phyloP scores from a whole-genome alignment of 352 stramenopile genomes.

The Phytophthora nicotianae region DNA sequence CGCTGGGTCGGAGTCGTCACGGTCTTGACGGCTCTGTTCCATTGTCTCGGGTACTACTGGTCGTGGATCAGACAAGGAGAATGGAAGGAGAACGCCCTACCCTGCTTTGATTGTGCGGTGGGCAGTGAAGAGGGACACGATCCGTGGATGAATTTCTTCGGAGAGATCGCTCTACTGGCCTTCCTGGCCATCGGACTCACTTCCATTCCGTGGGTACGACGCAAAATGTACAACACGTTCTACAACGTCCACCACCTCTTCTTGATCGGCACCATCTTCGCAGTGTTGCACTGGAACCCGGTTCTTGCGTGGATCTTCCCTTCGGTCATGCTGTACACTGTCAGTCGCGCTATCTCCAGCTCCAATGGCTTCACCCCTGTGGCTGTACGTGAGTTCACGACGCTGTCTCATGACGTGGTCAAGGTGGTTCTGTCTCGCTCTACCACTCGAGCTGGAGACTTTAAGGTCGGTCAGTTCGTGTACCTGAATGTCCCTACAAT shows the following conservation, averaged over 20 bases:
- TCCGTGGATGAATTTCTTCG: constrained; percentile 58
- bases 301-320: constrained; percentile 50
- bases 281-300: constrained; percentile 45
- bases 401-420: constrained; percentile 31
- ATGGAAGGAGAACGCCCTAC: constrained; percentile 34
- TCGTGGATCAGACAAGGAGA: constrained; percentile 28
- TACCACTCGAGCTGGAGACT: constrained; percentile 16
- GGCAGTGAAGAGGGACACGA: constrained; percentile 33
- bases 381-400: constrained; percentile 35
- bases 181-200: constrained; percentile 53
- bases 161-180: constrained; percentile 38
- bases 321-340: constrained; percentile 43
- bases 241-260: constrained; percentile 58
- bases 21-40: constrained; percentile 40
- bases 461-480: constrained; percentile 48
- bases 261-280: constrained; percentile 46
- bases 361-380: constrained; percentile 39
- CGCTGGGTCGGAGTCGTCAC: constrained; percentile 48
- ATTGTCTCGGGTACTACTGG: constrained; percentile 41
- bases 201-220: constrained; percentile 43
- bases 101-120: constrained; percentile 53
- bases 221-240: constrained; percentile 51
- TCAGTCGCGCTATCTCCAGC: constrained; percentile 41
- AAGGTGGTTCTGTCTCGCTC: constrained; percentile 45
- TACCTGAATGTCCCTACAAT: constrained; percentile 51